phyloP scores from a whole-genome alignment of 1,139 yeast species.

The Suhomyces choctaworum region DNA sequence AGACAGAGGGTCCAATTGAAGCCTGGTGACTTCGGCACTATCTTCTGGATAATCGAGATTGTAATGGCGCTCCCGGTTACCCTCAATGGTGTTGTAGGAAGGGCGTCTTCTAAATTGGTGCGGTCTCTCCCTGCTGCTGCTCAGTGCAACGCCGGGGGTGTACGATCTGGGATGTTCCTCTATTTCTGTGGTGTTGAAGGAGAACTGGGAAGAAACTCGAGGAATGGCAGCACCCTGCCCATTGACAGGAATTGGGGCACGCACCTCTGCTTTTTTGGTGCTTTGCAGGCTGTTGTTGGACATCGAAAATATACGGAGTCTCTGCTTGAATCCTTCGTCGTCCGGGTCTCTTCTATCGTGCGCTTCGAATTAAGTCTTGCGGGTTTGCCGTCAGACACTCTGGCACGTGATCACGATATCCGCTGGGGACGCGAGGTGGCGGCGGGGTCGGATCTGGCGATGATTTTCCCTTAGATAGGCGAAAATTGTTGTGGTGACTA shows the following conservation, averaged over 20 bases:
- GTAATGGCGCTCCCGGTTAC: conserved; percentile 47
- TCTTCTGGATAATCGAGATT: conserved; percentile 60
- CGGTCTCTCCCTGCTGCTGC: not conserved
- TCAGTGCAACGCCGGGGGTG: conserved; percentile 7
- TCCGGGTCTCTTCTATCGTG: not conserved
- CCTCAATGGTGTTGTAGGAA: conserved; percentile 37
- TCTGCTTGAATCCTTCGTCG: not conserved
- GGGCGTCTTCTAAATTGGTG: conserved; percentile 26
- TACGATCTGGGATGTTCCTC: conserved; percentile 10
- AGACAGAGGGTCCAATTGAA: conserved; percentile 52
- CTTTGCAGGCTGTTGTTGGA: conserved; percentile 1
- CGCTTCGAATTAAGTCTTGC: not conserved
- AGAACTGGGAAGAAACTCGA: conserved; percentile 10
- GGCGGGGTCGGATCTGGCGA: too few relatives aligned
- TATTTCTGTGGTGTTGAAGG: conserved; percentile 1
- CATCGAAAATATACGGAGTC: not conserved
- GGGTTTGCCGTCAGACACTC: too few relatives aligned
- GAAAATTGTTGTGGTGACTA: too few relatives aligned
- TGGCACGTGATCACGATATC: too few relatives aligned
- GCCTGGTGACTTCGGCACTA: conserved; percentile 36
- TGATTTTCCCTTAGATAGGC: too few relatives aligned
- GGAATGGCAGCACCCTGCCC: conserved; percentile 8
- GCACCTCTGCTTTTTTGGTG: conserved; percentile 6
- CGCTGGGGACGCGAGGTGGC: too few relatives aligned
- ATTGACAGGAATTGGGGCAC: conserved; percentile 26